phyloP scores from a whole-genome alignment of 768 basidiomycete genomes.

The Kwoniella mangroviensis region DNA sequence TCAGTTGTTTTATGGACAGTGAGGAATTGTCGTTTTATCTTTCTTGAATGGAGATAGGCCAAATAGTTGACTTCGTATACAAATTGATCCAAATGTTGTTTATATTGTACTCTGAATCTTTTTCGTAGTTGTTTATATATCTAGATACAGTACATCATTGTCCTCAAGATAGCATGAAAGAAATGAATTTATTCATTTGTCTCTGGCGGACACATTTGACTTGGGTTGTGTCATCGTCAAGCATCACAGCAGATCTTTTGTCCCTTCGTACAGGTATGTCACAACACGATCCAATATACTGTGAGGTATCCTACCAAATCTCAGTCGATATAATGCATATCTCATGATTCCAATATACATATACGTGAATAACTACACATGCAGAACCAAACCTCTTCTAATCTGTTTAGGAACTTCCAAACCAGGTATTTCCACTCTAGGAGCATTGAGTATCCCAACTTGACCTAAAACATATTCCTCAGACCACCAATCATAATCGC shows the following conservation, averaged over 20 bases:
- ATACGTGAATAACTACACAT: slow-evolving; percentile 9
- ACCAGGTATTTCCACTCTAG: slow-evolving; percentile 38
- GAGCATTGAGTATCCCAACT: slow-evolving; percentile 39
- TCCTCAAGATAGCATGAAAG: not conserved
- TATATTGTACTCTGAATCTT: not conserved
- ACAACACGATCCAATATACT: no score
- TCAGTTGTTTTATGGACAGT: not conserved
- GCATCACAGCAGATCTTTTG: no score
- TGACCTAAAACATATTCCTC: slow-evolving; percentile 42
- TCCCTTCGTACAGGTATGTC: no score
- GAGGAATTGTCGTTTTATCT: not conserved
- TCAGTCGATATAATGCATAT: not conserved
- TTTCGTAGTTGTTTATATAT: not conserved
- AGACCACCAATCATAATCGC: slow-evolving; percentile 44
- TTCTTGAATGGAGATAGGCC: not conserved
- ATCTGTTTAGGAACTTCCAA: slow-evolving; percentile 10
- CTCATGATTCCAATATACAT: not conserved
- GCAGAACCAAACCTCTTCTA: slow-evolving; percentile 19
- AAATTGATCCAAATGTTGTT: not conserved
- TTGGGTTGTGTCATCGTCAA: no score
- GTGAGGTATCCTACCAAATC: no score
- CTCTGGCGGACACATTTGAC: not conserved
- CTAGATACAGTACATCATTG: not conserved
- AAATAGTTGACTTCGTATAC: no score
- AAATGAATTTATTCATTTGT: not conserved